Evolutionary conservation across 139 green algal species (phyloP), one percentile per base, ranked within the genome.

Genomic region (Chlamydomonas eustigma): DNA sequence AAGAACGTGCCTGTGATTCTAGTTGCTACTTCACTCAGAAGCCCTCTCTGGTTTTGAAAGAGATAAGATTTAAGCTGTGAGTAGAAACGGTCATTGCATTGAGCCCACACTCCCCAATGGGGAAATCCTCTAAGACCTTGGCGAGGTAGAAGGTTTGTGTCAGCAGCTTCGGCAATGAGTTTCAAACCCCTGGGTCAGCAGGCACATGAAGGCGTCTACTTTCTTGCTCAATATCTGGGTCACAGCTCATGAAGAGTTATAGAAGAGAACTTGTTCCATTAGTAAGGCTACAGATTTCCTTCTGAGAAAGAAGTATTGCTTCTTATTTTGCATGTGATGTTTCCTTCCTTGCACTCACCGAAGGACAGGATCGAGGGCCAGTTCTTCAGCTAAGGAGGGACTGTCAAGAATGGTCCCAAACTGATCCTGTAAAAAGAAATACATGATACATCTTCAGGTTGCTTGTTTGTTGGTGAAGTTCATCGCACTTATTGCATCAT

Each of bases 321-420:
- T n/a, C n/a, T n/a, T n/a, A n/a, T n/a, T n/a, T n/a, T n/a, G n/a
- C n/a, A n/a, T 25, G 63, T 70, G 12, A 70, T 18, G 32, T 18
- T 22, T 22, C 22, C 22, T 63, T 63, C 22, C 22, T 28, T 22
- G 22, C 50, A 63, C 66, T 73, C 35, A 76, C 64, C 66, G 73
- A 2, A 84, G 66, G 24, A 84, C 63, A 39, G 74, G 39, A 64
- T 88, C 84, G 28, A 79, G 36, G 18, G 81, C 84, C 0, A 96
- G 82, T 3, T 90, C 86, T 39, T 96, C 87, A 0, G 83, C 81
- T 39, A 96, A 75, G 0, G 91, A 75, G 24, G 91, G 89, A 12
- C 75, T 84, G 79, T 96, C 91, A 68, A 90, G 70, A 3, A 96
- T 83, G 0, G 64, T 76, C 44, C 89, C 89, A 66, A 86, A 78